phyloP scores from a whole-genome alignment of 1,139 yeast species.

The Yamadazyma songkhlaensis region DNA sequence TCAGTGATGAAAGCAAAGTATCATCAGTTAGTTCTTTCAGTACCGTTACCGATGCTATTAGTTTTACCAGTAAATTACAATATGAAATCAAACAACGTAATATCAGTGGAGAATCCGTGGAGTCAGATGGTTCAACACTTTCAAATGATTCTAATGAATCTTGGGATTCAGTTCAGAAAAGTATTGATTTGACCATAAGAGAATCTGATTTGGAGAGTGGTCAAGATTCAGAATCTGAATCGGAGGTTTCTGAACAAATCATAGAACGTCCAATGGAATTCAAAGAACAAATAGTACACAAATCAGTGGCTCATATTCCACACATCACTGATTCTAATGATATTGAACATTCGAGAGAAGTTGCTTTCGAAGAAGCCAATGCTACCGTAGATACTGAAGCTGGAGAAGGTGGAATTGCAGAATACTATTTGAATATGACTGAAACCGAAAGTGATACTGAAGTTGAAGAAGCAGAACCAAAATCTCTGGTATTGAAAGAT shows the following conservation, averaged over 20 bases:
- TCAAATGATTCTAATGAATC: slow-evolving; percentile 17
- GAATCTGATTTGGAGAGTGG: slow-evolving; percentile 11
- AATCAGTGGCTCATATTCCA: background rate
- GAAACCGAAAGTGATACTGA: slow-evolving; percentile 1
- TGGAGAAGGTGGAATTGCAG: slow-evolving; percentile 13
- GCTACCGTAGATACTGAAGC: slow-evolving; percentile 1
- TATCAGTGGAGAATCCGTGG: slow-evolving; percentile 7
- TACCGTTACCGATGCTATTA: slow-evolving; percentile 33
- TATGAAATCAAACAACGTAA: slow-evolving; percentile 4
- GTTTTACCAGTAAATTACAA: slow-evolving; percentile 13
- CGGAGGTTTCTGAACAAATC: background rate
- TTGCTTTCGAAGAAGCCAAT: slow-evolving; percentile 1
- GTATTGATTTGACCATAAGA: slow-evolving; percentile 25
- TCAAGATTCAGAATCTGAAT: slow-evolving; percentile 2
- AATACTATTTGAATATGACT: slow-evolving; percentile 8
- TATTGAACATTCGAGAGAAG: slow-evolving; percentile 4
- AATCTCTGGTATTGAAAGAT: background rate
- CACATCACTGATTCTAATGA: background rate
- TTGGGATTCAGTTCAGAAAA: slow-evolving; percentile 37
- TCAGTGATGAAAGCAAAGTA: slow-evolving; percentile 39
- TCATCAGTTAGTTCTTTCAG: slow-evolving; percentile 40
- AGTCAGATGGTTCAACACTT: slow-evolving; percentile 7
- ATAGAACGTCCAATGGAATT: background rate
- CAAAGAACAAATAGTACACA: slow-evolving; percentile 1
- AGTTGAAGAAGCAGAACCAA: background rate